phyloP scores from a whole-genome alignment of 495 filamentous ascomycete species.

The Terfezia claveryi region DNA sequence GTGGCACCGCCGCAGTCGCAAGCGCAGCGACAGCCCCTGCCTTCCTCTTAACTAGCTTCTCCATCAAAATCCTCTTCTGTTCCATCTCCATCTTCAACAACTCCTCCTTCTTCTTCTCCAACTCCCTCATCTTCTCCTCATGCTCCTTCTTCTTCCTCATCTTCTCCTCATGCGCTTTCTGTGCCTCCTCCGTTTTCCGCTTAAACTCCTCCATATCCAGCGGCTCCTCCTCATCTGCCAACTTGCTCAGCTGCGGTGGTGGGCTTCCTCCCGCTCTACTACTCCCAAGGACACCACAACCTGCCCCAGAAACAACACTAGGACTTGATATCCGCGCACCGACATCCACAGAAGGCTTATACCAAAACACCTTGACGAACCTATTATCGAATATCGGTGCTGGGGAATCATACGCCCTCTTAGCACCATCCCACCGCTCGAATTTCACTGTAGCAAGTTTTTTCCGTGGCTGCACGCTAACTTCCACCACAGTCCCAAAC shows the following conservation, averaged over 20 bases:
- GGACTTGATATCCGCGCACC: no score
- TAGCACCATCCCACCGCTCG: constrained; percentile 46
- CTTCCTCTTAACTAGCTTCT: constrained; percentile 33
- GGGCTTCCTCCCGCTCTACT: not conserved
- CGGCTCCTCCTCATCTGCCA: constrained; percentile 25
- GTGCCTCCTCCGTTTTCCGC: constrained; percentile 54
- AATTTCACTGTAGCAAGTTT: constrained; percentile 66
- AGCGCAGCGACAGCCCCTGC: constrained; percentile 11
- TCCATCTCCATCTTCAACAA: constrained; percentile 52
- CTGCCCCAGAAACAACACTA: not conserved
- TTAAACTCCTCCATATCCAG: constrained; percentile 63
- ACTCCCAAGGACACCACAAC: not conserved
- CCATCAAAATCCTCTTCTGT: constrained; percentile 48
- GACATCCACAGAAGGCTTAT: constrained; percentile 26
- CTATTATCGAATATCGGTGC: constrained; percentile 93
- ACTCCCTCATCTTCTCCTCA: constrained; percentile 43
- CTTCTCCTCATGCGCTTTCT: constrained; percentile 59
- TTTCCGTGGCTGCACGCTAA: constrained; percentile 57
- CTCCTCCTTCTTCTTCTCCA: constrained; percentile 58
- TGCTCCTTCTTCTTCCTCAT: constrained; percentile 48
- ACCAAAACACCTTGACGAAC: constrained; percentile 96
- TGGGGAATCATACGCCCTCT: constrained; percentile 67
- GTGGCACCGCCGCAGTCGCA: constrained; percentile 3
- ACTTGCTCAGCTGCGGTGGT: not conserved
- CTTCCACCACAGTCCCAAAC: constrained; percentile 53